Conservation (phyloP, 208 protist species). For the Trypanosoma cruzi region DNA sequence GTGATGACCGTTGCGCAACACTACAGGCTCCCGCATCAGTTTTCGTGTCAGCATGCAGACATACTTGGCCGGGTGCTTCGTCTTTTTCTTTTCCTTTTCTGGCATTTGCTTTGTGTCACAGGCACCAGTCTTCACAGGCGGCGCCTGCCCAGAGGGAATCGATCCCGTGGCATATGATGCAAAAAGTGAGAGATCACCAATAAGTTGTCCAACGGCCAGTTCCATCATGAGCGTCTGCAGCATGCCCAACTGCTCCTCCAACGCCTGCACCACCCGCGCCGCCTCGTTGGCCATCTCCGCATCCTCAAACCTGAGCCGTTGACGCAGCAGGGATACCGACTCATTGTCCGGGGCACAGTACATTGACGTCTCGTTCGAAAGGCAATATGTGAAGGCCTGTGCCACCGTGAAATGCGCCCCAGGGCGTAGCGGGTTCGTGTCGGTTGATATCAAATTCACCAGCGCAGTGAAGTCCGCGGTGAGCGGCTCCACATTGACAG, state of each 20-base stretch:
- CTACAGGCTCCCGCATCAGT: conserved; percentile 90
- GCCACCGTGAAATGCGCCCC: conserved; percentile 44
- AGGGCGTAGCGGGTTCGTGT: conserved; percentile 46
- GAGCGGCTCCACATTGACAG: conserved; percentile 47
- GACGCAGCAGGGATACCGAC: conserved; percentile 52
- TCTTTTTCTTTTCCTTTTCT: conserved; percentile 42
- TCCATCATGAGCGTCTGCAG: conserved; percentile 77
- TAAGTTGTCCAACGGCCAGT: conserved; percentile 69
- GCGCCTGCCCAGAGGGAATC: not conserved
- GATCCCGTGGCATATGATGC: not conserved
- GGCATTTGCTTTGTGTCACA: conserved; percentile 2
- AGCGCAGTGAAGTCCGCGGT: conserved; percentile 40
- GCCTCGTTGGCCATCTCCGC: conserved; percentile 43
- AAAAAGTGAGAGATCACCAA: conserved; percentile 51
- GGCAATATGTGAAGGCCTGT: conserved; percentile 73
- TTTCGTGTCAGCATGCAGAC: conserved; percentile 84
- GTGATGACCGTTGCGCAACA: conserved; percentile 69
- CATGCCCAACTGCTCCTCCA: conserved; percentile 73
- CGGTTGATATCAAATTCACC: conserved; percentile 49
- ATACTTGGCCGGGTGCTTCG: conserved; percentile 65
- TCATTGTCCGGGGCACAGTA: conserved; percentile 67
- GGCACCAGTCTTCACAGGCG: not conserved
- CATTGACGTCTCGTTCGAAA: conserved; percentile 64
- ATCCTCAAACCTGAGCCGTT: conserved; percentile 57
- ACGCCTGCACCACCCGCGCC: conserved; percentile 44